These are phyloP conservation scores for Talaromyces sp. DNA, from an alignment of 2,329 filamentous ascomycete species.

Conservation along the genomic window DNA sequence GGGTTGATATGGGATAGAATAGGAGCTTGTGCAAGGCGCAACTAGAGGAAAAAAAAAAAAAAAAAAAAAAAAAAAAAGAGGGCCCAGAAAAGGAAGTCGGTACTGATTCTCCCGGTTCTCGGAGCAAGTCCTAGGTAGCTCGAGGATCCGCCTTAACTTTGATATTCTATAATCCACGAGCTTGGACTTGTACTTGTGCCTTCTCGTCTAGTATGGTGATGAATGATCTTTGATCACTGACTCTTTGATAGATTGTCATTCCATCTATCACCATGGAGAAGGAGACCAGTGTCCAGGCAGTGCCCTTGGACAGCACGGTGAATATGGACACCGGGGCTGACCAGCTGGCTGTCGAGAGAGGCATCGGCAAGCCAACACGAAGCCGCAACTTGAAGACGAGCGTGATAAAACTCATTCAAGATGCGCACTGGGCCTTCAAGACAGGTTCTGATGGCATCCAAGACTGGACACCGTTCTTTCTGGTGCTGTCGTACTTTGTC, in stretches of 20 bases:
- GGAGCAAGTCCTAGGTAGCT: background rate
- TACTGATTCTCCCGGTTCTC: background rate
- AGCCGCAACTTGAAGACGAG: conserved; percentile 4
- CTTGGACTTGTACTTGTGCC: background rate
- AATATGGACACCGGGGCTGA: background rate
- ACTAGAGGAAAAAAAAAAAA: background rate
- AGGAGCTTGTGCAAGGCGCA: background rate
- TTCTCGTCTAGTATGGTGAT: background rate
- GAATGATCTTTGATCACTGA: background rate
- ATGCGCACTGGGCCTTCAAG: conserved; percentile 8
- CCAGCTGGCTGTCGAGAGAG: background rate
- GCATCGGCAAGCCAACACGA: background rate
- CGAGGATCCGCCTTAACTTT: background rate
- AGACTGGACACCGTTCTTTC: conserved; percentile 38
- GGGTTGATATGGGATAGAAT: background rate
- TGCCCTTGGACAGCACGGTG: background rate
- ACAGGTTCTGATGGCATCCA: conserved; percentile 11
- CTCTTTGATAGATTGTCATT: background rate
- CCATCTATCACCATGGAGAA: conserved; percentile 7
- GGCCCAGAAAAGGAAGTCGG: background rate
- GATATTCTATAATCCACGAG: background rate
- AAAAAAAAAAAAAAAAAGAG: background rate
- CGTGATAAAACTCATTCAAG: conserved; percentile 5
- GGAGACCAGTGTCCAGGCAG: conserved; percentile 1
- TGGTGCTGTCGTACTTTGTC: conserved; percentile 38